Base-by-base conservation (phyloP, 306 rosid genomes). In the Casuarina cunninghamiana region DNA sequence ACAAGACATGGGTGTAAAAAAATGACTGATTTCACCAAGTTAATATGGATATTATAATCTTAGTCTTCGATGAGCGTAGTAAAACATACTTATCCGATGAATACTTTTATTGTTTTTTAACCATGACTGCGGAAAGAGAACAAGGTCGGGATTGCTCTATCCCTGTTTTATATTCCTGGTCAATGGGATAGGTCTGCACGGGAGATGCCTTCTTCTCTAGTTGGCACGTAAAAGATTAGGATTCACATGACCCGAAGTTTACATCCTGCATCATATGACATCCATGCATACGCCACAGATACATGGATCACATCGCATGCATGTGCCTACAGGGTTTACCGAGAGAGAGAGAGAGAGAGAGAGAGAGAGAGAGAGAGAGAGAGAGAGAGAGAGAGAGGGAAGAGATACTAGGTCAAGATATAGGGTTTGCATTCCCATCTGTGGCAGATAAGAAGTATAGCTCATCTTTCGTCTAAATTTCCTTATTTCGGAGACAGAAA, bases 231-330 rank as follows among this genome's bases (percentile, higher is more conserved):
- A 76, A 81, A 67, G 35, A 50, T 55, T 72, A 81, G 83, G 82
- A 50, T 51, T 89, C 91, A 87, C 91, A 84, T 83, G 93, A 72
- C 75, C 78, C 80, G 73, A 75, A 81, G 84, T 85, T 83, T 87
- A 77, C 82, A 79, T 84, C 84, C 44, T 72, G 71, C 83, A 77
- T 87, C 69, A 74, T 78, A 81, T 81, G 63, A 67, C 46, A 77
- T 82, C 76, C 87, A 84, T 88, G 80, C 86, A 89, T 81, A 73
- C 74, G 62, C 57, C 78, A 69, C 54, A 74, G 67, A 82, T 32
- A 83, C 75, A 73, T 60, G 74, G 69, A 46, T 68, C 75, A 69
- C 80, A 42, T 48, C 51, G 12, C 51, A 48, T 66, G 50, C 71
- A 66, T 66, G 48, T 26, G 5, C 84, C 66, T 72, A 79, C 58